These are phyloP conservation scores for Elsinoe necatrix DNA, from an alignment of 2,329 filamentous ascomycete species.

Conservation along the genomic window DNA sequence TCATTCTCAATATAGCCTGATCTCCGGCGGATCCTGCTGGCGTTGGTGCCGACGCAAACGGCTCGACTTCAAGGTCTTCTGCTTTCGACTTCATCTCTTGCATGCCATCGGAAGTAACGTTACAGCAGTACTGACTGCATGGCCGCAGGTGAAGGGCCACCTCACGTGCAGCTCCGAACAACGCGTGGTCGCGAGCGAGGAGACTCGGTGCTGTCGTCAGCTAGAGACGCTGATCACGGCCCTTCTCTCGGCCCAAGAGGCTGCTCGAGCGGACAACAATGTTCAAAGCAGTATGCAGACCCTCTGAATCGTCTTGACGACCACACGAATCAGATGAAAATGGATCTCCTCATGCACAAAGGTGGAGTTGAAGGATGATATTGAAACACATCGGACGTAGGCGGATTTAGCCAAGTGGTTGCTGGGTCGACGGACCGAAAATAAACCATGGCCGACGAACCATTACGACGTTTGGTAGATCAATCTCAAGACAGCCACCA, in stretches of 20 bases:
- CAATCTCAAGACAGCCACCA: slow-evolving; percentile 4
- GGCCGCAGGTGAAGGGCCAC: too few relatives aligned
- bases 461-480: slow-evolving; percentile 4
- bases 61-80: not conserved
- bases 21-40: not conserved
- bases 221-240: too few relatives aligned
- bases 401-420: slow-evolving; percentile 8
- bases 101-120: not conserved
- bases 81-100: not conserved
- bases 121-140: not conserved
- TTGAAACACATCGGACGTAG: slow-evolving; percentile 2
- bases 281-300: not conserved
- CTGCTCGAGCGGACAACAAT: not conserved
- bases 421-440: slow-evolving; percentile 12
- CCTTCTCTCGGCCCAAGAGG: not conserved
- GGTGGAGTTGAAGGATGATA: not conserved
- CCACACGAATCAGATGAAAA: not conserved
- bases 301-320: not conserved
- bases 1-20: not conserved
- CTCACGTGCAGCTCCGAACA: too few relatives aligned
- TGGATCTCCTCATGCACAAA: not conserved
- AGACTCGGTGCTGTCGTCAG: too few relatives aligned
- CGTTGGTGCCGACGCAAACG: not conserved
- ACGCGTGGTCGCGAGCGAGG: too few relatives aligned
- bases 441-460: slow-evolving; percentile 11